Conservation (phyloP, 1,284 basidiomycete species). For the Heterobasidion annosum region DNA sequence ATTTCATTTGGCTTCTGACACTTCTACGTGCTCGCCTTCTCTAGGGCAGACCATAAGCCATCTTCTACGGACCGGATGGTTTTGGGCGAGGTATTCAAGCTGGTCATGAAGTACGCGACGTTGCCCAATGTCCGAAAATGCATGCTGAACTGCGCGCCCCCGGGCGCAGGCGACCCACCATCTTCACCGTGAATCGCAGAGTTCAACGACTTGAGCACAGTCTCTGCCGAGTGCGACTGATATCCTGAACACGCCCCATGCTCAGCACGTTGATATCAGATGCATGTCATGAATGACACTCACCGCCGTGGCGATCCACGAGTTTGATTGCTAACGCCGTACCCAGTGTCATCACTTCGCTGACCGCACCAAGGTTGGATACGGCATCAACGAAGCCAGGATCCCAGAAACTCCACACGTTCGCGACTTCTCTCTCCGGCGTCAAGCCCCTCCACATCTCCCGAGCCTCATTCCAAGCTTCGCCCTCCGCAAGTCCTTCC, state of each 20-base stretch:
- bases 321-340: conserved; percentile 83
- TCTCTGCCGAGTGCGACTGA: conserved; percentile 63
- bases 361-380: conserved; percentile 50
- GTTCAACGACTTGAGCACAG: conserved; percentile 43
- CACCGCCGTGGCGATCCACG: conserved; percentile 49
- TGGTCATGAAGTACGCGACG: conserved; percentile 92
- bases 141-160: conserved; percentile 59
- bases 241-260: conserved; percentile 41
- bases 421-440: conserved; percentile 1
- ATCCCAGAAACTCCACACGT: conserved; percentile 88
- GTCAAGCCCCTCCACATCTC: conserved; percentile 30
- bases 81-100: conserved; percentile 60
- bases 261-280: background rate
- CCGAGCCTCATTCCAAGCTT: conserved; percentile 48
- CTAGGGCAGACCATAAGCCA: conserved; percentile 36
- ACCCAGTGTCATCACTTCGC: conserved; percentile 82
- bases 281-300: conserved; percentile 12
- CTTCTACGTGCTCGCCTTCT: background rate
- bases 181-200: conserved; percentile 13
- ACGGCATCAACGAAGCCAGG: conserved; percentile 59
- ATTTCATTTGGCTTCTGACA: background rate
- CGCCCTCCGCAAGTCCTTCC: conserved; percentile 35
- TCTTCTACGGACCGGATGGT: conserved; percentile 54
- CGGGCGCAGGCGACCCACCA: conserved; percentile 33
- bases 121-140: conserved; percentile 90